Percentiles rank a stretch among this genome's conserved stretches.
These are phyloP conservation scores for Mucor piriformis DNA, from an alignment of 371 early-diverging fungal species.

Conservation along the genomic window DNA sequence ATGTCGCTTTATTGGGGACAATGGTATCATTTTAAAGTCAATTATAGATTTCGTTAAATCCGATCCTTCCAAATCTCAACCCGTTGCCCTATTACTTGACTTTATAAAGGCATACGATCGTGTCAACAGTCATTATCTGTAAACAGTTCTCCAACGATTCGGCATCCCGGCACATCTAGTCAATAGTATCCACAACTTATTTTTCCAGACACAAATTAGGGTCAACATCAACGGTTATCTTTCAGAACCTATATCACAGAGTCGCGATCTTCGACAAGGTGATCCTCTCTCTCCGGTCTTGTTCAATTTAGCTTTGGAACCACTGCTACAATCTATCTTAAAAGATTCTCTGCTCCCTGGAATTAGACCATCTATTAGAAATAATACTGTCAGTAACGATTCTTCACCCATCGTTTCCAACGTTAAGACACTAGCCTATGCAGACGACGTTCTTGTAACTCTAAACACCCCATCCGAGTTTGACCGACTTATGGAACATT, in stretches of 20 bases:
- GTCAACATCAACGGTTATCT: conserved; percentile 20
- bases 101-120: background rate
- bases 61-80: background rate
- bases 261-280: conserved; percentile 24
- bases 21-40: conserved; percentile 12
- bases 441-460: too few relatives aligned
- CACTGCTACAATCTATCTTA: too few relatives aligned
- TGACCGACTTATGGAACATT: too few relatives aligned
- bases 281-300: conserved; percentile 25
- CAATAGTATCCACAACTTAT: background rate
- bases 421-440: too few relatives aligned
- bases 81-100: background rate
- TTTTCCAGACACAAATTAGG: background rate
- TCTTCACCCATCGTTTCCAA: too few relatives aligned
- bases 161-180: background rate
- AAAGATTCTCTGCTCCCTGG: too few relatives aligned
- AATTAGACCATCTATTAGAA: too few relatives aligned
- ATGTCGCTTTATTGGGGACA: conserved; percentile 15
- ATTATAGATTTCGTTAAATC: background rate
- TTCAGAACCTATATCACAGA: conserved; percentile 5
- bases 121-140: background rate
- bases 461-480: too few relatives aligned
- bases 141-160: background rate
- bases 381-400: too few relatives aligned
- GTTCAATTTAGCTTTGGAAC: conserved; percentile 29